Evolutionary conservation across 2,329 filamentous ascomycete genomes (phyloP).

Genomic region (Colletotrichum filicis): DNA sequence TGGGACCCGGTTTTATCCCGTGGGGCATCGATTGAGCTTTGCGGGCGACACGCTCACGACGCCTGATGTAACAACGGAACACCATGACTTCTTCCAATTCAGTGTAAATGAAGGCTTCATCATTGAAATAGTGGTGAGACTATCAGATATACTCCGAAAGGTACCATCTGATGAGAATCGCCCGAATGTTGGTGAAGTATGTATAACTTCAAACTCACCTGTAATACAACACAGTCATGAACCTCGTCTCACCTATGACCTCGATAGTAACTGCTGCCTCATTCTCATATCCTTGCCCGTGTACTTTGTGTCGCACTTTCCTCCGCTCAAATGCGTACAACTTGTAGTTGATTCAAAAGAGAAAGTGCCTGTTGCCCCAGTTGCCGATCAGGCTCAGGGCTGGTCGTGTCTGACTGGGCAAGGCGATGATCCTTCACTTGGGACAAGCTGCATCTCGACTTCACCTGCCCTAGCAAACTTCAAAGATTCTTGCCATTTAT

Average conservation of each 20-base stretch:
- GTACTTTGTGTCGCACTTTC: neutral
- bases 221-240: neutral
- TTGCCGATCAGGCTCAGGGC: neutral
- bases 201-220: neutral
- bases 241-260: neutral
- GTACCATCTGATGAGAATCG: neutral
- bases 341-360: neutral
- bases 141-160: no score
- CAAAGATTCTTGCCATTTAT: neutral
- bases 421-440: neutral
- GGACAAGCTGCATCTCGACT: neutral
- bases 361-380: neutral
- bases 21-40: neutral
- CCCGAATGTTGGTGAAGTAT: neutral
- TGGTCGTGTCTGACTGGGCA: neutral
- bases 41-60: neutral
- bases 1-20: conserved; percentile 7
- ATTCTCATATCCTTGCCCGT: neutral
- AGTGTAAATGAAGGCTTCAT: neutral
- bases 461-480: neutral
- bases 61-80: neutral
- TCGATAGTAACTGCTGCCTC: no score
- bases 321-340: neutral
- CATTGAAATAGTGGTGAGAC: no score
- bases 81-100: neutral